A percentile compares a stretch with the other conserved stretches of the same genome.
Evolutionary conservation across 2,329 filamentous ascomycete genomes (phyloP).

Genomic region (Eutypella sp.): DNA sequence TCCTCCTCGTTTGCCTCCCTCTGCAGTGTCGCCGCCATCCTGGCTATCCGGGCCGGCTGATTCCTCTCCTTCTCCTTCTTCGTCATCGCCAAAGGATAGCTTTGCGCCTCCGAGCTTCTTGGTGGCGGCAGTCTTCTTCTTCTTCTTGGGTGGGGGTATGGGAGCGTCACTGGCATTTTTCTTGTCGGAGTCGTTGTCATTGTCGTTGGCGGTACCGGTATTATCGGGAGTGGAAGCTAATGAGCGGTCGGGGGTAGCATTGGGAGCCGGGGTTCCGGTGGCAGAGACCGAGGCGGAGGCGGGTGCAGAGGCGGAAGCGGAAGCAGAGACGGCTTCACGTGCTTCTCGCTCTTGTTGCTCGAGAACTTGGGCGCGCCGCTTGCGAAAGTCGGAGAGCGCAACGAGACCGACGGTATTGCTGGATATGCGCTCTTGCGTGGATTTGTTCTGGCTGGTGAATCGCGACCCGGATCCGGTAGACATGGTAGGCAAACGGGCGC

Average conservation of each 20-base stretch:
- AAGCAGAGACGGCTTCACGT: slow-evolving; percentile 53
- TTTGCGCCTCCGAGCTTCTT: slow-evolving; percentile 37
- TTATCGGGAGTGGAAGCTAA: slow-evolving; percentile 43
- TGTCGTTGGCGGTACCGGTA: slow-evolving; percentile 1
- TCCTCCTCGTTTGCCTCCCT: slow-evolving; percentile 12
- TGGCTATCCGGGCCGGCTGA: slow-evolving; percentile 43
- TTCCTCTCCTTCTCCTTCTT: slow-evolving; percentile 43
- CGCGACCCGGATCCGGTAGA: slow-evolving; percentile 37
- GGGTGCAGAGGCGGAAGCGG: slow-evolving; percentile 9
- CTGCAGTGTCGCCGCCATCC: neutral
- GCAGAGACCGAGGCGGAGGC: slow-evolving; percentile 54
- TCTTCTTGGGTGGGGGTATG: slow-evolving; percentile 36
- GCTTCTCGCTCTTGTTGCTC: slow-evolving; percentile 84
- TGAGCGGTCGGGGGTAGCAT: slow-evolving; percentile 44
- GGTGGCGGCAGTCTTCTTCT: slow-evolving; percentile 40
- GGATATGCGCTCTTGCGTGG: slow-evolving; percentile 76
- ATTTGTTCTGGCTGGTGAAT: slow-evolving; percentile 71
- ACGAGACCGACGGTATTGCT: slow-evolving; percentile 88
- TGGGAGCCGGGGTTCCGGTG: slow-evolving; percentile 23
- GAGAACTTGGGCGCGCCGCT: slow-evolving; percentile 88
- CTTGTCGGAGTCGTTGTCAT: neutral
- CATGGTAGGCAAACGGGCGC: slow-evolving; percentile 1
- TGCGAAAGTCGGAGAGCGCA: slow-evolving; percentile 87
- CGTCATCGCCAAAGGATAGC: slow-evolving; percentile 65
- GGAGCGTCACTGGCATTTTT: slow-evolving; percentile 25